These are phyloP conservation scores for Ustilago cynodontis DNA, from an alignment of 1,284 basidiomycete species.

Conservation along the genomic window DNA sequence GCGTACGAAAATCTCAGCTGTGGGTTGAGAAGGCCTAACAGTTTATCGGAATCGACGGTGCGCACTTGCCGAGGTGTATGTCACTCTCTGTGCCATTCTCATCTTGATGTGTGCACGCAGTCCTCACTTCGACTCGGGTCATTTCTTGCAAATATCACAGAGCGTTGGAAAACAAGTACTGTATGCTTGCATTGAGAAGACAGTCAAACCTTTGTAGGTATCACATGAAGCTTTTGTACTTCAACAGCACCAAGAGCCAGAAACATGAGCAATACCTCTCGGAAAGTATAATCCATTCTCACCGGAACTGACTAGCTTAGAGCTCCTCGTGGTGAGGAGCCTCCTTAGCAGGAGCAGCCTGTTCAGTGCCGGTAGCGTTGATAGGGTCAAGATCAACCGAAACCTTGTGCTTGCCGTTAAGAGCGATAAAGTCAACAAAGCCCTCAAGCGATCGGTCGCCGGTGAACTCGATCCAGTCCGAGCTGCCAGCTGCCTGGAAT, in stretches of 20 bases:
- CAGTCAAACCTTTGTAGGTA: background rate
- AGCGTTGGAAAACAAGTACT: too few relatives aligned
- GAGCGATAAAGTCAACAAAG: constrained; percentile 66
- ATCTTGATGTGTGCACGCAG: background rate
- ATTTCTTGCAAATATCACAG: too few relatives aligned
- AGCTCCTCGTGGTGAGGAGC: constrained; percentile 53
- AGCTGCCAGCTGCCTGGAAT: constrained; percentile 90
- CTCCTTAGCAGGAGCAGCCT: constrained; percentile 33
- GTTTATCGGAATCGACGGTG: background rate
- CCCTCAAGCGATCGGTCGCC: constrained; percentile 68
- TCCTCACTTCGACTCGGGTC: too few relatives aligned
- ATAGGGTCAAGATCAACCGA: constrained; percentile 52
- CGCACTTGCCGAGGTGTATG: background rate
- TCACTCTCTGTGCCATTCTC: background rate
- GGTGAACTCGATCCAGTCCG: constrained; percentile 81
- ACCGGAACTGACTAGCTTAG: constrained; percentile 3
- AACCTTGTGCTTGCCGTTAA: constrained; percentile 68
- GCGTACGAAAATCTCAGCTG: background rate
- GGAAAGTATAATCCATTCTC: background rate
- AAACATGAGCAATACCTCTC: constrained; percentile 1
- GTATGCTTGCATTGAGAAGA: too few relatives aligned
- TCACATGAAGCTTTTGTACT: background rate
- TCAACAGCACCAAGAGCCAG: background rate
- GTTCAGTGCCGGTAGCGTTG: constrained; percentile 41
- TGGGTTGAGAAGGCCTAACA: background rate